Percentiles rank a stretch among this genome's conserved stretches.
Conservation (phyloP, 495 filamentous ascomycete genomes). For the Penicillium steckii region DNA sequence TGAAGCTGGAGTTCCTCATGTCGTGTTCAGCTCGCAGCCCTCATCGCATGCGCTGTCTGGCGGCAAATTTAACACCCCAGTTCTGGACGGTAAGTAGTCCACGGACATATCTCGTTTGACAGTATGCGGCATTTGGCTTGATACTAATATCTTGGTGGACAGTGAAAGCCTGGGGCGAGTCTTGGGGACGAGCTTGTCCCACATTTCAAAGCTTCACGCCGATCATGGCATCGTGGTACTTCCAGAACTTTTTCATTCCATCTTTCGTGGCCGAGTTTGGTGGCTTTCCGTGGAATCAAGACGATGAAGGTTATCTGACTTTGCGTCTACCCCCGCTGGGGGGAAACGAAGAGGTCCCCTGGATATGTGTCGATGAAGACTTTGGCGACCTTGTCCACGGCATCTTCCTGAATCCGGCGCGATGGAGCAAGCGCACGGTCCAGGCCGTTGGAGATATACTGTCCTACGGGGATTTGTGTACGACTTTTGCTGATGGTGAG, state of each 20-base stretch:
- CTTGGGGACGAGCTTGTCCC: not conserved
- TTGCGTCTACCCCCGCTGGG: not conserved
- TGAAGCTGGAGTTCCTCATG: not conserved
- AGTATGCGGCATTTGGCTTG: not conserved
- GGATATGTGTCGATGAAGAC: conserved; percentile 1
- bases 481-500: not conserved
- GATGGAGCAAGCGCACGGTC: not conserved
- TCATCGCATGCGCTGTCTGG: not conserved
- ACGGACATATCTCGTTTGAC: not conserved
- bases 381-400: conserved; percentile 8
- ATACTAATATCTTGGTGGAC: not conserved
- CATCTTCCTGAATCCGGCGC: not conserved
- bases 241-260: not conserved
- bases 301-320: not conserved
- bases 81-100: not conserved
- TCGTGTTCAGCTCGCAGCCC: not conserved
- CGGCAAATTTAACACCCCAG: not conserved
- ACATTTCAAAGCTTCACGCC: not conserved
- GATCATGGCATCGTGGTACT: not conserved
- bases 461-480: not conserved
- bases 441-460: not conserved
- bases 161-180: not conserved
- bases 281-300: not conserved
- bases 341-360: not conserved
- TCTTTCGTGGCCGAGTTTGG: not conserved